Evolutionary conservation across 495 filamentous ascomycete genomes (phyloP), one percentile per base, ranked within the genome.

Genomic region (Pseudoneurospora amorphoporcata): DNA sequence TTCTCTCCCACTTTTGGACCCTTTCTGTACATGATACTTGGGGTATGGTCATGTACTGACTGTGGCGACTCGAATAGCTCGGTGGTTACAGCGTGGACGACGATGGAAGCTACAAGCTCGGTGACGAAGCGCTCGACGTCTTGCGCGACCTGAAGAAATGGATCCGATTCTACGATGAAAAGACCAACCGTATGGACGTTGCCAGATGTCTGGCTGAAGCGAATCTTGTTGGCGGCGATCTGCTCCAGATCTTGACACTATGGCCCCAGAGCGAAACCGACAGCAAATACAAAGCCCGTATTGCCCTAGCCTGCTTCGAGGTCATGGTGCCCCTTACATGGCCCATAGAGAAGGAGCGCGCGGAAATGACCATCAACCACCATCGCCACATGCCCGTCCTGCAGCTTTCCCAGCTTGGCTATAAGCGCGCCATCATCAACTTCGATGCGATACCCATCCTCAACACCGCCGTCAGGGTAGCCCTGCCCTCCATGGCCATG

Each of bases 161-260:
- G 96, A 83, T 99, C 76, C 94, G 91, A 78, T 86, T 97, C 72
- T 96, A 96, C 85, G 96, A 99, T 79, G 92, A 97, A 78, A 96
- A 95, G 80, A 88, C 91, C 71, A 96, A 97, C 77, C 91, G 95
- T 71, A 91, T 96, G 87, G 96, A 99, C 82, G 96, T 98, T 70
- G 94, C 94, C 61, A 87, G 95, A 80, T 97, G 94, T 77, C 84
- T 98, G 71, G 92, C 93, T 77, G 94, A 98, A 78, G 90, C 93
- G 61, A 98, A 98, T 77, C 81, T 99, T n/a, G 88, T 98, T 72
- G 90, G 91, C 74, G 90, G 92, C 12, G 96, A 99, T 80, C 84
- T 99, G 39, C 83, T 98, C 70, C 92, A 94, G 70, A 98, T 99
- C 74, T 85, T 99, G 61, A 90, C 93, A 2, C 75, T 86, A 42